Evolutionary conservation across 2,329 filamentous ascomycete species (phyloP).

Genomic region (Coniochaeta hoffmannii): DNA sequence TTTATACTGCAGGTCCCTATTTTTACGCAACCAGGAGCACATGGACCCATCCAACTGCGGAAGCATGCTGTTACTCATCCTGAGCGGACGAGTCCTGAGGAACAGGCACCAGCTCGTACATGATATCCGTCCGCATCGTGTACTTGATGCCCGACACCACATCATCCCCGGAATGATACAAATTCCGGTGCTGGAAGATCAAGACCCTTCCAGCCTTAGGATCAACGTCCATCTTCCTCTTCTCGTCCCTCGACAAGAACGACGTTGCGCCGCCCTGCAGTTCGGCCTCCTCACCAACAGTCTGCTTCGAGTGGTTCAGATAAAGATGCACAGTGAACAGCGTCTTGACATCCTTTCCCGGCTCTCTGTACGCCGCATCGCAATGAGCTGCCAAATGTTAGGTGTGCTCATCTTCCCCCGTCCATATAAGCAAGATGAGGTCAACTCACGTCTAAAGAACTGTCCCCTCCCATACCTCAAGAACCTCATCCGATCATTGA

Average conservation of each 20-base stretch:
- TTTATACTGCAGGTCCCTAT: not conserved
- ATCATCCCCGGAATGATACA: conserved; percentile 46
- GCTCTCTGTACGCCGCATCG: conserved; percentile 55
- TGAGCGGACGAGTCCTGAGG: not conserved
- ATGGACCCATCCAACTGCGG: not conserved
- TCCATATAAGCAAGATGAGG: conserved; percentile 14
- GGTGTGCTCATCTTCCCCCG: not conserved
- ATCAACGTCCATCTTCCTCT: conserved; percentile 41
- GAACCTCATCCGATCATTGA: conserved; percentile 71
- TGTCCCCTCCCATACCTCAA: conserved; percentile 65
- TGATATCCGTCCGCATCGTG: conserved; percentile 47
- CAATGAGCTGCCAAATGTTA: conserved; percentile 46
- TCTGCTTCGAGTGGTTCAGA: conserved; percentile 40
- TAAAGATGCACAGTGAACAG: conserved; percentile 51
- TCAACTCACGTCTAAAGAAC: conserved; percentile 54
- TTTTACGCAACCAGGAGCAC: not conserved
- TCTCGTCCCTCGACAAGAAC: conserved; percentile 38
- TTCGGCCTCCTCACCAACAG: conserved; percentile 23
- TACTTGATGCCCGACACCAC: conserved; percentile 47
- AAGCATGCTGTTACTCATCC: not conserved
- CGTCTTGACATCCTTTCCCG: conserved; percentile 33
- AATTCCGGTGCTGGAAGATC: conserved; percentile 47
- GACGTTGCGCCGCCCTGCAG: conserved; percentile 48
- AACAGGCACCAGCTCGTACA: conserved; percentile 29
- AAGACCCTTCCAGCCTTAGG: conserved; percentile 50